These are phyloP conservation scores for Colletotrichum tabaci DNA, from an alignment of 2,329 filamentous ascomycete species.

Conservation along the genomic window DNA sequence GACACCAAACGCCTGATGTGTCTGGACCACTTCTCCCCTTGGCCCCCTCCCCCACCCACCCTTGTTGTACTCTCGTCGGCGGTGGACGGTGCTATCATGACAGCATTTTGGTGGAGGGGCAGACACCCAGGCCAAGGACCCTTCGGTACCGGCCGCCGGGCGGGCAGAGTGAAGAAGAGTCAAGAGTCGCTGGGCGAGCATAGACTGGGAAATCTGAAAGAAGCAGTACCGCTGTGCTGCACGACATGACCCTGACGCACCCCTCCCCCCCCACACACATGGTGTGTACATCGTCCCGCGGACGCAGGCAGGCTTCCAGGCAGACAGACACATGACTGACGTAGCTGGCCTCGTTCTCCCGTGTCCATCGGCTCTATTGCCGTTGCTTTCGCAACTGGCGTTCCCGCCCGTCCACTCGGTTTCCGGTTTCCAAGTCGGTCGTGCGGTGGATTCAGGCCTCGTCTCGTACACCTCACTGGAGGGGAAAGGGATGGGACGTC, in stretches of 20 bases:
- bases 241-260: slow-evolving; percentile 36
- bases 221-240: slow-evolving; percentile 22
- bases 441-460: slow-evolving; percentile 13
- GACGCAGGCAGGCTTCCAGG: slow-evolving; percentile 34
- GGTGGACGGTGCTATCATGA: slow-evolving; percentile 33
- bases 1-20: neutral
- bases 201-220: neutral
- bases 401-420: neutral
- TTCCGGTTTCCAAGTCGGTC: slow-evolving; percentile 10
- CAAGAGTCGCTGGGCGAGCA: neutral
- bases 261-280: slow-evolving; percentile 18
- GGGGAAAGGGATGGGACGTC: slow-evolving; percentile 14
- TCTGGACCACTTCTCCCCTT: slow-evolving; percentile 10
- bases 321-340: slow-evolving; percentile 34
- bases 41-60: neutral
- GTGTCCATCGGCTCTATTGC: slow-evolving; percentile 8
- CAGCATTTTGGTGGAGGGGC: slow-evolving; percentile 25
- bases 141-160: slow-evolving; percentile 29
- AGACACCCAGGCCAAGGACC: slow-evolving; percentile 2
- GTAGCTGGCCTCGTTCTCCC: slow-evolving; percentile 31
- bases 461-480: neutral
- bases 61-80: slow-evolving; percentile 14
- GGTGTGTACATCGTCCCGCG: slow-evolving; percentile 19
- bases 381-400: slow-evolving; percentile 6
- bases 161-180: slow-evolving; percentile 10